These are phyloP conservation scores for Dittrichia graveolens DNA, from an alignment of 129 eudicot species.

Conservation along the genomic window DNA sequence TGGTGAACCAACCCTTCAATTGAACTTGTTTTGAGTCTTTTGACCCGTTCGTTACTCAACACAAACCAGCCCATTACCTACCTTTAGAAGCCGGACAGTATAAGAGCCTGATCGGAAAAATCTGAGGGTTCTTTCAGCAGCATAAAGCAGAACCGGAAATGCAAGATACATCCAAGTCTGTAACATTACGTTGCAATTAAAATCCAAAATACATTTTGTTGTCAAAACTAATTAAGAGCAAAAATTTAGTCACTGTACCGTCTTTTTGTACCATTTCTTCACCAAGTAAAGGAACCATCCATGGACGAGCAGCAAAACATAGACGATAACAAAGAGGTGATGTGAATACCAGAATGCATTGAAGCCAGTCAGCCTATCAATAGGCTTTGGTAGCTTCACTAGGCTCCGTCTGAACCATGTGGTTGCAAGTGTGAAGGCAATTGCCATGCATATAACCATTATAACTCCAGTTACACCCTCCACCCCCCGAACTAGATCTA, in stretches of 20 bases:
- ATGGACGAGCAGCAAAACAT: slow-evolving; percentile 75
- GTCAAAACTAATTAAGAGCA: not conserved
- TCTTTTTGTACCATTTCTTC: slow-evolving; percentile 78
- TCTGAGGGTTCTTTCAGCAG: slow-evolving; percentile 91
- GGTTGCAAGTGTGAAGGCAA: slow-evolving; percentile 79
- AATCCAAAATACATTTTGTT: not conserved
- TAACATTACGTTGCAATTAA: slow-evolving; percentile 15
- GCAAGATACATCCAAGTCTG: slow-evolving; percentile 99
- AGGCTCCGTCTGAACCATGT: slow-evolving; percentile 87
- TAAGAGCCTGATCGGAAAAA: slow-evolving; percentile 81
- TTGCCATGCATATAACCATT: slow-evolving; percentile 72
- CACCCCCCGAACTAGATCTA: slow-evolving; percentile 61
- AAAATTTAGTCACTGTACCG: slow-evolving; percentile 54
- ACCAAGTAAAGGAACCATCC: slow-evolving; percentile 82
- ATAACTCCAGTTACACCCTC: slow-evolving; percentile 82
- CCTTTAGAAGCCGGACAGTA: slow-evolving; percentile 79
- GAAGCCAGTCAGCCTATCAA: slow-evolving; percentile 88
- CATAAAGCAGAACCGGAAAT: slow-evolving; percentile 85
- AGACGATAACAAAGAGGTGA: slow-evolving; percentile 81
- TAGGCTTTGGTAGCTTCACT: slow-evolving; percentile 83
- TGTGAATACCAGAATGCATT: slow-evolving; percentile 99
- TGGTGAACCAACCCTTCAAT: not conserved
- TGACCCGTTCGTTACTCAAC: not conserved
- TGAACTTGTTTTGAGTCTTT: not conserved
- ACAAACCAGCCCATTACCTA: slow-evolving; percentile 26